phyloP scores from a whole-genome alignment of 768 basidiomycete species.

The Rhodotorula babjevae region DNA sequence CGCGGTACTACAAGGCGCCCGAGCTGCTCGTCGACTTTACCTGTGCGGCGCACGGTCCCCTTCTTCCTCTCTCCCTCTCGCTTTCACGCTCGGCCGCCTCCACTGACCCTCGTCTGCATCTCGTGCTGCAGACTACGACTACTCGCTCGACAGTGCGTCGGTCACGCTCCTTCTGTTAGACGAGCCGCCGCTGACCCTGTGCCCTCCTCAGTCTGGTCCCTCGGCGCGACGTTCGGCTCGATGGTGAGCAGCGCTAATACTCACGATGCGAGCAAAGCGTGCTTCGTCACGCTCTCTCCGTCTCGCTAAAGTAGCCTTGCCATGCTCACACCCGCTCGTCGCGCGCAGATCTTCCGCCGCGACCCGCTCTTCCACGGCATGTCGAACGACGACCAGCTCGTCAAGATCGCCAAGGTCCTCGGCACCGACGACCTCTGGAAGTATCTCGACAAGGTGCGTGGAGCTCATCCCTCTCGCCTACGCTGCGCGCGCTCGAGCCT shows the following conservation, averaged over 20 bases:
- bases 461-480: too few species aligned
- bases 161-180: too few species aligned
- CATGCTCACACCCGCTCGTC: neutral
- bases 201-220: constrained; percentile 68
- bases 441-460: constrained; percentile 68
- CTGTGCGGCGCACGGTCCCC: too few species aligned
- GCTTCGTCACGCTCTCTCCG: too few species aligned
- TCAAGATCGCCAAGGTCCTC: constrained; percentile 95
- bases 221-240: constrained; percentile 97
- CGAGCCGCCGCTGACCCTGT: too few species aligned
- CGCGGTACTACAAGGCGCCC: constrained; percentile 78
- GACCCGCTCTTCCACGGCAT: constrained; percentile 94
- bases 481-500: too few species aligned
- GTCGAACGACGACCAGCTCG: constrained; percentile 76
- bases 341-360: constrained; percentile 84
- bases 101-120: too few species aligned
- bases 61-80: too few species aligned
- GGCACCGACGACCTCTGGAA: constrained; percentile 91
- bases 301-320: too few species aligned
- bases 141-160: constrained; percentile 22
- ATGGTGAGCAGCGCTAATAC: constrained; percentile 61
- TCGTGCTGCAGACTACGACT: constrained; percentile 25
- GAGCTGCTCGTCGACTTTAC: constrained; percentile 5
- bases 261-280: neutral
- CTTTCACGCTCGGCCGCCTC: too few species aligned